Conservation (phyloP, 257 asterid species). For the Nicotiana sylvestris region DNA sequence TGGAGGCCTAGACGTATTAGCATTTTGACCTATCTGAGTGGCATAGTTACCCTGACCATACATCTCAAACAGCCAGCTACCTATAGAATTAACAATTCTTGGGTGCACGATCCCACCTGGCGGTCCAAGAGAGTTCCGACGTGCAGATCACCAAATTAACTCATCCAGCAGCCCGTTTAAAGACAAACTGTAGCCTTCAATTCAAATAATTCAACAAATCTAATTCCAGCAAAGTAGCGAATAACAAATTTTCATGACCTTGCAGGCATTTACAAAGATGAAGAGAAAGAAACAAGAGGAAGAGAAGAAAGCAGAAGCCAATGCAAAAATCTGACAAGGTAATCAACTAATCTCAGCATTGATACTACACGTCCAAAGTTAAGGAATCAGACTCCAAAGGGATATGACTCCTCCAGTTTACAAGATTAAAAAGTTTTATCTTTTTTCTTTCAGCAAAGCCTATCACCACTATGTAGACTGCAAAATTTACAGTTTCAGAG, state of each 20-base stretch:
- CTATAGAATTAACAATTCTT: not conserved
- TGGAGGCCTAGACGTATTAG: slow-evolving; percentile 32
- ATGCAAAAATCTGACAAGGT: not conserved
- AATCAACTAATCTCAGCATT: not conserved
- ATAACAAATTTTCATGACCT: not conserved
- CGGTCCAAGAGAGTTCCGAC: not conserved
- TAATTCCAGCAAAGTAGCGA: not conserved
- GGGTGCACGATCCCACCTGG: not conserved
- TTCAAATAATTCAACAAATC: not conserved
- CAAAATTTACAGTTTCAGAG: not conserved
- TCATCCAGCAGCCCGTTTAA: slow-evolving; percentile 6
- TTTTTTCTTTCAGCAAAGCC: not conserved
- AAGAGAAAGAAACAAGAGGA: not conserved
- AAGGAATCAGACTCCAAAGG: not conserved
- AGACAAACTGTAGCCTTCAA: slow-evolving; percentile 3
- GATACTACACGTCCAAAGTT: not conserved
- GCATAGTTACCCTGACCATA: slow-evolving; percentile 53
- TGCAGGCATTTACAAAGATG: not conserved
- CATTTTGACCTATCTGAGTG: slow-evolving; percentile 43
- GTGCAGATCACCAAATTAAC: slow-evolving; percentile 11
- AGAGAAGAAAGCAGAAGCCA: not conserved
- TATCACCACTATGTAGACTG: not conserved
- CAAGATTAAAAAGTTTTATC: not conserved
- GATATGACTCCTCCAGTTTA: not conserved
- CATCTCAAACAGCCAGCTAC: slow-evolving; percentile 36